Base-by-base conservation (phyloP, 495 filamentous ascomycete genomes). In the Lepraria neglecta region DNA sequence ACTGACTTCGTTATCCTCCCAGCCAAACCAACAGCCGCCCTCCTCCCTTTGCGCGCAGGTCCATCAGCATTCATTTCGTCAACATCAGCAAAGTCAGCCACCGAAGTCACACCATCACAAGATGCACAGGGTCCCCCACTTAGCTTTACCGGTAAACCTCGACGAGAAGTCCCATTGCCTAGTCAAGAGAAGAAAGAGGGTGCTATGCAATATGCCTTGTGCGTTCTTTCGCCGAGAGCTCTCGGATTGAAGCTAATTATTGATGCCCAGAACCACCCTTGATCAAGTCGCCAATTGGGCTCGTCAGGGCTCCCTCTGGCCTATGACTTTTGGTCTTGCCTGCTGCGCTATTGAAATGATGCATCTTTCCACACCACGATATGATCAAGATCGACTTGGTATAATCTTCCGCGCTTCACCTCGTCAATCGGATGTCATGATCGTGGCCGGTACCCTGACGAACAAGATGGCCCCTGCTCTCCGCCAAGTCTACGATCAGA, bases 261-360 rank as follows among this genome's bases (percentile, higher is more conserved):
- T 14, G 51, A 10, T 10, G 0, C 7, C 21, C 66, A 92, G 89
- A 55, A 91, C 90, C 24, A 89, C 90, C 28, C 79, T 91, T 60
- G 90, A 95, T 71, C 82, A 87, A 71, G 76, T 95, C 59, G 76
- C 89, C 70, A 92, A 92, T 76, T 95, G 91, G 90, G 86, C 82
- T n/a, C 87, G 91, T 40, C 90, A 95, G 76, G 79, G 82, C 35
- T 96, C 91, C 11, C 80, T 95, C 38, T 95, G 91, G 91, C 91
- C 91, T 67, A 87, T 96, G 81, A 91, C 90, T 46, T 96, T 96
- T 72, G 91, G 88, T 7, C 87, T 95, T 28, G 91, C 91, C 62
- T 95, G 91, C 80, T 95, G 91, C 75, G 90, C 89, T 73, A 75
- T 96, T 64, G 91, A 95, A 72, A 96, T 96, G 91, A 96, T 96